Base-by-base conservation (phyloP, 2,329 filamentous ascomycete genomes). In the Ophiocordyceps camponoti-rufipedis region DNA sequence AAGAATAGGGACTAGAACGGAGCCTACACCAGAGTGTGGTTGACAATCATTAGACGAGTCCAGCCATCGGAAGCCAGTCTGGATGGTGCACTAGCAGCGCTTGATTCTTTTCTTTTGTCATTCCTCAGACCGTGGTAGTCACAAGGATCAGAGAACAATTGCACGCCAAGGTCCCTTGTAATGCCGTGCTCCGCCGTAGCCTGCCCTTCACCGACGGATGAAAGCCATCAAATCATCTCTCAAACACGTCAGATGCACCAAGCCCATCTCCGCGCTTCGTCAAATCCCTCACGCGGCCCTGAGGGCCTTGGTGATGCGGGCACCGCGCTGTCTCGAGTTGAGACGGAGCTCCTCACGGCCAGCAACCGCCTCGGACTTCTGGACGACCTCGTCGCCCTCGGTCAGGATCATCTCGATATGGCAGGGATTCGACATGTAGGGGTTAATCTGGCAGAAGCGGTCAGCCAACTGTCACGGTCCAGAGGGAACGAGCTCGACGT, bases 401-500 rank as follows among this genome's bases (percentile, higher is more conserved):
- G 89, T 94, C 60, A 98, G 80, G 80, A 98, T 98, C 62, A 98
- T 76, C 78, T 98, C 93, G 70, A 98, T 94, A 82, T 98, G 91
- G 85, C 89, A 98, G 59, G 91, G 91, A 82, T 94, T 94, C 59
- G 88, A 95, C 93, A 98, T 96, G 81, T 96, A 98, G 54, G 91
- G 91, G 82, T 98, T 98, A 77, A 98, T 98, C 88, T 95, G 33
- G 5, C 6, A 14, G 14, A 41, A 11, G 12, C 12, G 8, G 46
- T 45, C 23, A 42, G 43, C 18, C 23, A 32, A 29, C 43, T 18
- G 9, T 12, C 19, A 29, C 5, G 6, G n/a, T 40, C 19, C 11
- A 11, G 28, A 19, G 19, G 35, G 16, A 43, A 28, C 45, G 44
- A 44, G 35, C 31, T 48, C 38, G 59, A 86, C 88, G 62, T 93